phyloP scores from a whole-genome alignment of 2,329 filamentous ascomycete species.

The Scedosporium dehoogii region DNA sequence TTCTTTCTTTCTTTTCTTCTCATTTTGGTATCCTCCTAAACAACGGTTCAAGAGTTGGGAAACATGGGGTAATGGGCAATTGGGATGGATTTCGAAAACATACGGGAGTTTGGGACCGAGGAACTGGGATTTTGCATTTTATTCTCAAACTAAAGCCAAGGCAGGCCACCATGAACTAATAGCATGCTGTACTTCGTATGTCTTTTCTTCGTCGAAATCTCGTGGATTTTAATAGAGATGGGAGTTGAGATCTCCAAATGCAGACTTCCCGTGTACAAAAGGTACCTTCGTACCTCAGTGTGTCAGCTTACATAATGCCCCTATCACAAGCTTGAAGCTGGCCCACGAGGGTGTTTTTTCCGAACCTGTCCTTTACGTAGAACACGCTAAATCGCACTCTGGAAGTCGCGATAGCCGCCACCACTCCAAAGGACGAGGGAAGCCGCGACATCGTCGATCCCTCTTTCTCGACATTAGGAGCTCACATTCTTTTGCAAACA shows the following conservation, averaged over 20 bases:
- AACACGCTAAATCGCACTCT: neutral
- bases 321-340: neutral
- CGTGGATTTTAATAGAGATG: neutral
- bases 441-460: neutral
- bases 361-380: neutral
- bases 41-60: neutral
- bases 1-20: slow-evolving; percentile 2
- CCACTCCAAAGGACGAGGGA: neutral
- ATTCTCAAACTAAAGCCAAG: no score
- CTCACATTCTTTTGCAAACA: neutral
- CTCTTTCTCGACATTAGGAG: neutral
- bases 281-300: no score
- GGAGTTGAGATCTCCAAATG: no score
- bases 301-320: neutral
- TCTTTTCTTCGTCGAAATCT: neutral
- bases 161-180: neutral
- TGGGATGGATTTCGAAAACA: no score
- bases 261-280: no score
- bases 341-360: neutral
- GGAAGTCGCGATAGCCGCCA: neutral
- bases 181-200: neutral
- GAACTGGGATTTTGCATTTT: neutral
- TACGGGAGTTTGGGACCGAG: neutral
- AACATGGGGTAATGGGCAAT: neutral
- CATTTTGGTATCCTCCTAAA: neutral